Conservation (phyloP, 139 green algal genomes). For the Tetraselmis striata region DNA sequence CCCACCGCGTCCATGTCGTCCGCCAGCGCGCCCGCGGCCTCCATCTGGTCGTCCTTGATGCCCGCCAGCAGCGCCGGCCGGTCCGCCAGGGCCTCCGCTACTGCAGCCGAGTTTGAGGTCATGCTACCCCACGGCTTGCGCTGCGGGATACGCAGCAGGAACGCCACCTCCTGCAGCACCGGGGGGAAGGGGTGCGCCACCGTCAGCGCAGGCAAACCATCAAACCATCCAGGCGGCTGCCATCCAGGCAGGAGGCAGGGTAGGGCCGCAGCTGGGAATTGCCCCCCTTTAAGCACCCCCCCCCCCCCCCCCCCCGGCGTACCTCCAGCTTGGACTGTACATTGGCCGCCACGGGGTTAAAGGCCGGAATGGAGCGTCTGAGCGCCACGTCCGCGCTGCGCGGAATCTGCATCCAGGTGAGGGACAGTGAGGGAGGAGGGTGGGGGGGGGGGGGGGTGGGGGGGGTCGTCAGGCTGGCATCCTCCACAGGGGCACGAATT, state of each 20-base stretch:
- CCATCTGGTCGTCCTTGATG: constrained; percentile 16
- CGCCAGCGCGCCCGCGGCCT: constrained; percentile 13
- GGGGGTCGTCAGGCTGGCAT: no score
- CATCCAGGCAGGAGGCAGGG: no score
- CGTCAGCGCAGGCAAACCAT: no score
- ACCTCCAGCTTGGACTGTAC: constrained; percentile 44
- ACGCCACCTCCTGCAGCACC: constrained; percentile 49
- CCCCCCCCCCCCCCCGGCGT: not conserved
- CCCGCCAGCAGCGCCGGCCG: constrained; percentile 28
- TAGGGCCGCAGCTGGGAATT: no score
- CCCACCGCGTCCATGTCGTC: constrained; percentile 15
- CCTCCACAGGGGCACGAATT: no score
- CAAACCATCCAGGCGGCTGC: no score
- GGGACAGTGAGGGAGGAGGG: no score
- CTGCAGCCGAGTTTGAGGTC: constrained; percentile 6
- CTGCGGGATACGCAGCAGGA: constrained; percentile 79
- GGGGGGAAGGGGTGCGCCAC: no score
- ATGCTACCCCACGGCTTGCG: constrained; percentile 76
- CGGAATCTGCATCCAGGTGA: constrained; percentile 51
- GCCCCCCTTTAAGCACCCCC: no score
- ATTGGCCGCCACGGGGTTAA: constrained; percentile 56
- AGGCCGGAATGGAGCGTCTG: constrained; percentile 63
- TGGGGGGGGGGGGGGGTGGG: no score
- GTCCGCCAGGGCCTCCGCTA: constrained; percentile 7
- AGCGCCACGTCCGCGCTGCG: constrained; percentile 58